Base-by-base conservation (phyloP, 108 stramenopile genomes). In the Nitzschia inconspicua region DNA sequence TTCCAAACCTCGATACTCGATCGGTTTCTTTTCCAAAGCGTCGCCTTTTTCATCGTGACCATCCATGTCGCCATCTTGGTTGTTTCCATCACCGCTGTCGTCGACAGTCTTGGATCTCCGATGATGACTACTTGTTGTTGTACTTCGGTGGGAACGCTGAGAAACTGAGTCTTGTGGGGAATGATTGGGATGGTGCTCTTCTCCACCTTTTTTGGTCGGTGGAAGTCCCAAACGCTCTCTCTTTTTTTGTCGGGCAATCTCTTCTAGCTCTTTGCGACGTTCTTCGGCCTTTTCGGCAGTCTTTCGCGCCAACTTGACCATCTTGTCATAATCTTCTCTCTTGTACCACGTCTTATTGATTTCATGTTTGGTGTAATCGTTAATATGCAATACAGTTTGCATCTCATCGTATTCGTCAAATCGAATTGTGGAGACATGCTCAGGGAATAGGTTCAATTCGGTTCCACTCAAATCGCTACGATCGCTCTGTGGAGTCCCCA, bases 331-430 rank as follows among this genome's bases (percentile, higher is more conserved):
- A 40, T 71, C 70, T 16, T 71, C 62, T 14, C 70, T 32, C 28
- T 56, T 63, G 62, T 71, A 71, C 70, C 70, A 71, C 0, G 62
- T 35, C 19, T 28, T 18, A 35, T 28, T 50, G 20, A 71, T 63
- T 37, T 71, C 70, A 27, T 57, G 54, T 35, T 61, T 61, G 35
- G 70, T 71, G 26, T 63, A 71, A 47, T 71, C 70, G 44, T 71
- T 63, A 46, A 71, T 71, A 40, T 71, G 61, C 39, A 71, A 20
- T 16, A 62, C 49, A 3, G 70, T 63, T 57, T 71, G 70, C 62
- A 63, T 63, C 32, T 71, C 62, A 47, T 63, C 70, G 42, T 56
- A 71, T 47, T 63, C 70, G 42, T 63, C 70, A 35, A 71, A 63
- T 3, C 62, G 61, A 20, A 71, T 56, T 1, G 70, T 71, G 23